Evolutionary conservation across 1,284 basidiomycete genomes (phyloP).

Genomic region (Rhodotorula sp.): DNA sequence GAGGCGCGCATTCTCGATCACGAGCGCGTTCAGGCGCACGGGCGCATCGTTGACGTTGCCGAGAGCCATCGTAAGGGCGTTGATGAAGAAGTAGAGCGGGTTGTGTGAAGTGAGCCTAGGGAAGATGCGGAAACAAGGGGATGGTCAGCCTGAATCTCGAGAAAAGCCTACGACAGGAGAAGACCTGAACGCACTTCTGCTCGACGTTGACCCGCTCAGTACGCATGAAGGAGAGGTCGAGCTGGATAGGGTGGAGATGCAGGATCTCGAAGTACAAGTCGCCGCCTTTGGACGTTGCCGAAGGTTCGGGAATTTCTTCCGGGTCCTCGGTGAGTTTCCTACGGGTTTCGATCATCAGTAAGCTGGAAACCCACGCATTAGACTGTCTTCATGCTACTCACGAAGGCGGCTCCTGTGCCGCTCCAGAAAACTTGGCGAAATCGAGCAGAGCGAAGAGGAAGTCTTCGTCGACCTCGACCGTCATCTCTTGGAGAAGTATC

Average conservation of each 20-base stretch:
- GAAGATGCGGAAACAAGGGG: slow-evolving; percentile 11
- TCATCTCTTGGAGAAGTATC: slow-evolving; percentile 88
- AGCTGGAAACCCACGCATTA: too few relatives aligned
- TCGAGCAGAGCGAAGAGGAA: slow-evolving; percentile 91
- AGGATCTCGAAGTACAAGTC: slow-evolving; percentile 95
- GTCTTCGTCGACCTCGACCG: slow-evolving; percentile 95
- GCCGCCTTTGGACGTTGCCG: slow-evolving; percentile 61
- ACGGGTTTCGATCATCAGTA: neutral
- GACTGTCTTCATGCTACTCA: slow-evolving; percentile 2
- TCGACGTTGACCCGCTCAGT: slow-evolving; percentile 90
- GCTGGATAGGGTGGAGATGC: slow-evolving; percentile 91
- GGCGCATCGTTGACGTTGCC: slow-evolving; percentile 97
- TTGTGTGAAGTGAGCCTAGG: slow-evolving; percentile 76
- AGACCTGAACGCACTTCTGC: slow-evolving; percentile 70
- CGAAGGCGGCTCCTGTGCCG: slow-evolving; percentile 63
- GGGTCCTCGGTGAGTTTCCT: slow-evolving; percentile 77
- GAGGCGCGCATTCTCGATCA: slow-evolving; percentile 90
- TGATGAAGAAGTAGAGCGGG: slow-evolving; percentile 88
- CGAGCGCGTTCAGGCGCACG: slow-evolving; percentile 91
- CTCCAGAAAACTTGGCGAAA: slow-evolving; percentile 85
- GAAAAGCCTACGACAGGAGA: neutral
- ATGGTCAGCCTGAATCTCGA: neutral
- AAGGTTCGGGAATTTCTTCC: slow-evolving; percentile 77
- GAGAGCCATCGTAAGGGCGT: slow-evolving; percentile 93
- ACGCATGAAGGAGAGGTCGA: slow-evolving; percentile 95